A percentile compares a stretch with the other conserved stretches of the same genome.
These are phyloP conservation scores for Daldinia grandis DNA, from an alignment of 495 filamentous ascomycete genomes.

Conservation along the genomic window DNA sequence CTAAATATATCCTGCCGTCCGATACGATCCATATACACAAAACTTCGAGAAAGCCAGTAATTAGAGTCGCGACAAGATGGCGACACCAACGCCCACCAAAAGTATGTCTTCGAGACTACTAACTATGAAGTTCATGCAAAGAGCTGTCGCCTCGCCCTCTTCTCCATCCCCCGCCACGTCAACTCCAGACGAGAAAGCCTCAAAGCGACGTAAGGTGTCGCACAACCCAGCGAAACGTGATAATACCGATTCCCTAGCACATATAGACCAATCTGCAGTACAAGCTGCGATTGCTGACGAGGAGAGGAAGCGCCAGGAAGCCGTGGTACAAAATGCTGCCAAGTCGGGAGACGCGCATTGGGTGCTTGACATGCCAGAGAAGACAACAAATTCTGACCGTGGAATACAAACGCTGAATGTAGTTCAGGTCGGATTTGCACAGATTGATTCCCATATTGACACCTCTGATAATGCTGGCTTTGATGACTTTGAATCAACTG, in stretches of 20 bases:
- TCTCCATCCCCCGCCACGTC: conserved; percentile 54
- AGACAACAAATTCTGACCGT: conserved; percentile 26
- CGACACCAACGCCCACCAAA: conserved; percentile 61
- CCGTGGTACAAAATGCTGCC: conserved; percentile 73
- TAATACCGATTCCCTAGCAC: conserved; percentile 43
- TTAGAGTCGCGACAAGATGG: conserved; percentile 46
- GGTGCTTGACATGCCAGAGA: conserved; percentile 66
- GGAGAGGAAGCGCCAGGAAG: conserved; percentile 75
- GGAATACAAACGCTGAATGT: conserved; percentile 50
- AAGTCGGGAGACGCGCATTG: conserved; percentile 87
- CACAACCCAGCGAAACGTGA: conserved; percentile 32
- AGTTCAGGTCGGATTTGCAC: conserved; percentile 59
- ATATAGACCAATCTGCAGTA: conserved; percentile 60
- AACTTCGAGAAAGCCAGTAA: background rate
- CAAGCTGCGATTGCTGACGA: conserved; percentile 76
- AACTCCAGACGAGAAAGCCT: conserved; percentile 50
- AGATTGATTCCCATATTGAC: conserved; percentile 60
- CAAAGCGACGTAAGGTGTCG: conserved; percentile 63
- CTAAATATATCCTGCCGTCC: background rate
- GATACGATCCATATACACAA: background rate
- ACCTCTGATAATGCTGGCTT: conserved; percentile 43
- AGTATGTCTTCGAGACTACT: conserved; percentile 87
- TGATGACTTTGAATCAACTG: conserved; percentile 41
- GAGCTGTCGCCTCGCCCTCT: conserved; percentile 70
- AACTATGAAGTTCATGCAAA: conserved; percentile 99